Percentiles rank a stretch among this genome's conserved stretches.
phyloP scores from a whole-genome alignment of 2,329 filamentous ascomycete genomes.

The Paecilomyces sp. region DNA sequence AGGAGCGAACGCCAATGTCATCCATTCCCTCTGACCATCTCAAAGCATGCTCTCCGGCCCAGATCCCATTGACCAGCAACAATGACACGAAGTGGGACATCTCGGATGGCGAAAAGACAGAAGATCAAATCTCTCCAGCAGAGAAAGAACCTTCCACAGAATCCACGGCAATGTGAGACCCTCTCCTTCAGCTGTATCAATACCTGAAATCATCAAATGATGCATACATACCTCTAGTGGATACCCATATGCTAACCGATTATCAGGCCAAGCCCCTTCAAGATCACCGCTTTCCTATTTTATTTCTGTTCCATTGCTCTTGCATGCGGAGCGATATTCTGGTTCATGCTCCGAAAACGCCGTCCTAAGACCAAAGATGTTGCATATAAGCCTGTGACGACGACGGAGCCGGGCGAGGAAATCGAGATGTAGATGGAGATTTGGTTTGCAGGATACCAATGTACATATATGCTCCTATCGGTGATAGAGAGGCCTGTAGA shows the following conservation, averaged over 20 bases:
- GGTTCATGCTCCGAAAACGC: not conserved
- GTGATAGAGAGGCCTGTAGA: no score
- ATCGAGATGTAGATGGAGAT: not conserved
- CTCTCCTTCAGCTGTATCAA: not conserved
- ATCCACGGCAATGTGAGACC: not conserved
- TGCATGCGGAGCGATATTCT: not conserved
- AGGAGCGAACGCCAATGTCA: not conserved
- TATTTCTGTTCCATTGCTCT: not conserved
- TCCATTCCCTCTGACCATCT: not conserved
- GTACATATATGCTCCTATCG: no score
- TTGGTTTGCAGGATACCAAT: not conserved
- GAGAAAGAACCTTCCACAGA: not conserved
- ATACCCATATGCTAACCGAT: not conserved
- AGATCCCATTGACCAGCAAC: not conserved
- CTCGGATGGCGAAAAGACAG: not conserved
- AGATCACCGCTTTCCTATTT: not conserved
- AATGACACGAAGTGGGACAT: not conserved
- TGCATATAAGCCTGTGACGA: not conserved
- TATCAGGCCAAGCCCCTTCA: not conserved
- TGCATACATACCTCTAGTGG: not conserved
- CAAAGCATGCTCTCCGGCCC: not conserved
- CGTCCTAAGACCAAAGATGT: not conserved
- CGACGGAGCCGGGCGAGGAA: not conserved
- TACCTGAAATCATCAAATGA: not conserved
- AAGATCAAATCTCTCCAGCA: not conserved